Conservation (phyloP, 2,329 filamentous ascomycete genomes). For the Alternaria panax region DNA sequence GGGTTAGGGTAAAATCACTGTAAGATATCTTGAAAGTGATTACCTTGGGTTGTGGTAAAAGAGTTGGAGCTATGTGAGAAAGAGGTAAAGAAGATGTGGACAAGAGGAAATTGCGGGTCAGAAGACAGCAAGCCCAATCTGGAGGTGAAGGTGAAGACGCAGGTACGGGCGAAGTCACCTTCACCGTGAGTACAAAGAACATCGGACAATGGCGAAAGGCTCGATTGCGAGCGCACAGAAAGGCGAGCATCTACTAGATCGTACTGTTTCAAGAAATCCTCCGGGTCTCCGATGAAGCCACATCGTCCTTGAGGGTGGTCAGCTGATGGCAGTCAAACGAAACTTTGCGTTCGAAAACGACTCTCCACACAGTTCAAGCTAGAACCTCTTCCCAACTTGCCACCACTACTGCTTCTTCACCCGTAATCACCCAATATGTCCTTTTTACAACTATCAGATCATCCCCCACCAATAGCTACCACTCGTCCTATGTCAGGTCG, state of each 20-base stretch:
- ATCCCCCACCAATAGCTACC: too few relatives aligned
- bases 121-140: neutral
- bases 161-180: neutral
- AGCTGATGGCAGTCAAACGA: neutral
- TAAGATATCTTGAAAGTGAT: neutral
- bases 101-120: neutral
- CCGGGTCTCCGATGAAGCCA: neutral
- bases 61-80: neutral
- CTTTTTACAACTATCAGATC: too few relatives aligned
- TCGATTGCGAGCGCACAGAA: neutral
- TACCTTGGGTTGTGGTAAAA: neutral
- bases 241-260: neutral
- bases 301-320: neutral
- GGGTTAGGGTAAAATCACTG: neutral
- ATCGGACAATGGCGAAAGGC: neutral
- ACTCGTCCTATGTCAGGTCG: too few relatives aligned
- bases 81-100: neutral
- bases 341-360: neutral
- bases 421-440: too few relatives aligned
- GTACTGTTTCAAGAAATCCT: neutral
- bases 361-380: too few relatives aligned
- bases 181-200: neutral
- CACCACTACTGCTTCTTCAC: too few relatives aligned
- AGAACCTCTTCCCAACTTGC: too few relatives aligned
- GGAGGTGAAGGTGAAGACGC: slow-evolving; percentile 7